Conservation (phyloP, 2,329 filamentous ascomycete genomes). For the Calcarisporium arbuscula region DNA sequence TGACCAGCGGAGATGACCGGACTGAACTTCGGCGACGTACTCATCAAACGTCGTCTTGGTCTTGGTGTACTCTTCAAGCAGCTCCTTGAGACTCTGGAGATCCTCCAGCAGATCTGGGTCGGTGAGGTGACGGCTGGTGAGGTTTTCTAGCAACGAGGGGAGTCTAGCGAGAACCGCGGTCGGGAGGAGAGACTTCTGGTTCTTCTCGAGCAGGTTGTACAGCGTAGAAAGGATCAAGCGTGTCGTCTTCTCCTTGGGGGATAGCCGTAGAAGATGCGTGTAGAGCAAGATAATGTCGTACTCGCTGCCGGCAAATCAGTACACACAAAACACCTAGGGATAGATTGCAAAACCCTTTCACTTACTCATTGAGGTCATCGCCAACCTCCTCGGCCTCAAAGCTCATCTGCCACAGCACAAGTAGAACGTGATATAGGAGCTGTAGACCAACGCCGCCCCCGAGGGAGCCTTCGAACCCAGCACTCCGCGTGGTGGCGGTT, state of each 20-base stretch:
- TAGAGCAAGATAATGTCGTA: constrained; percentile 90
- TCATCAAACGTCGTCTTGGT: constrained; percentile 78
- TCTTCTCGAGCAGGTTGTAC: constrained; percentile 69
- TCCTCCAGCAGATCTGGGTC: constrained; percentile 61
- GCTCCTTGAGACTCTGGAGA: constrained; percentile 52
- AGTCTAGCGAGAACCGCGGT: constrained; percentile 81
- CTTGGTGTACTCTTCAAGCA: constrained; percentile 61
- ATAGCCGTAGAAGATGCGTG: constrained; percentile 84
- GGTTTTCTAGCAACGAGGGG: constrained; percentile 58
- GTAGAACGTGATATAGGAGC: constrained; percentile 85
- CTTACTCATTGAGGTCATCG: constrained; percentile 78
- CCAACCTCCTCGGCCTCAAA: constrained; percentile 76
- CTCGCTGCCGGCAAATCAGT: constrained; percentile 50
- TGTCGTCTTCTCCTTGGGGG: constrained; percentile 97
- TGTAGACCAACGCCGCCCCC: constrained; percentile 87
- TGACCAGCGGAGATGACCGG: constrained; percentile 86
- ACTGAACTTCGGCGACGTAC: constrained; percentile 79
- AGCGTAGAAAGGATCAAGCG: constrained; percentile 84
- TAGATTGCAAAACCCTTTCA: constrained; percentile 11
- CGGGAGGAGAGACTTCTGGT: constrained; percentile 70
- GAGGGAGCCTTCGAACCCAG: constrained; percentile 55
- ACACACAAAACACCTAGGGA: not conserved
- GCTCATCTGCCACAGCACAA: constrained; percentile 94
- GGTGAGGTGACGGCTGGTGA: constrained; percentile 54
- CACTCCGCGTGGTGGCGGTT: constrained; percentile 42